These are phyloP conservation scores for Pichia sp. DNA, from an alignment of 1,139 yeast species.

Conservation along the genomic window DNA sequence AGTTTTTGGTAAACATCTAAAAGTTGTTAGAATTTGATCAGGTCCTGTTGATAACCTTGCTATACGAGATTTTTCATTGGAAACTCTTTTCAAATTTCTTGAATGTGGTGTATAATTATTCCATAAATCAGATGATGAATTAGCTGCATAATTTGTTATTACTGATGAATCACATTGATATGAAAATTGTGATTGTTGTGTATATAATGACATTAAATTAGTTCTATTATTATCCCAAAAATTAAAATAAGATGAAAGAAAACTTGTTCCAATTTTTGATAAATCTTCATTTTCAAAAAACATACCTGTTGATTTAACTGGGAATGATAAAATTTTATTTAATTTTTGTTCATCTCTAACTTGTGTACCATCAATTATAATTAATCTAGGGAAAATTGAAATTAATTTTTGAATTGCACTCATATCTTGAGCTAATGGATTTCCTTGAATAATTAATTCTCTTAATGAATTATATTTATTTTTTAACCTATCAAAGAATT, in stretches of 20 bases:
- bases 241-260: conserved; percentile 66
- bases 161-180: conserved; percentile 51
- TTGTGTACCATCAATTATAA: conserved; percentile 70
- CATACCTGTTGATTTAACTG: conserved; percentile 42
- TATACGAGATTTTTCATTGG: conserved; percentile 50
- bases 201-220: conserved; percentile 67
- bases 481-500: conserved; percentile 68
- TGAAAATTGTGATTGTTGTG: conserved; percentile 81
- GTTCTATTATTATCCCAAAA: conserved; percentile 78
- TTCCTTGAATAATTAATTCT: conserved; percentile 70
- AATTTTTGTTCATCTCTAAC: conserved; percentile 69
- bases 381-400: conserved; percentile 68
- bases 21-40: conserved; percentile 54
- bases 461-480: conserved; percentile 67
- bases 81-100: conserved; percentile 67
- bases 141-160: conserved; percentile 20
- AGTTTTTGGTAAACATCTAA: conserved; percentile 66
- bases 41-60: conserved; percentile 66
- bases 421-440: conserved; percentile 47
- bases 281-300: conserved; percentile 81
- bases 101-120: conserved; percentile 64
- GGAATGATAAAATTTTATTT: conserved; percentile 48
- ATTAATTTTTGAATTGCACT: conserved; percentile 51
- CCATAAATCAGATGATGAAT: conserved; percentile 38
- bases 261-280: conserved; percentile 64